These are phyloP conservation scores for Nemania serpens DNA, from an alignment of 2,329 filamentous ascomycete genomes.

Conservation along the genomic window DNA sequence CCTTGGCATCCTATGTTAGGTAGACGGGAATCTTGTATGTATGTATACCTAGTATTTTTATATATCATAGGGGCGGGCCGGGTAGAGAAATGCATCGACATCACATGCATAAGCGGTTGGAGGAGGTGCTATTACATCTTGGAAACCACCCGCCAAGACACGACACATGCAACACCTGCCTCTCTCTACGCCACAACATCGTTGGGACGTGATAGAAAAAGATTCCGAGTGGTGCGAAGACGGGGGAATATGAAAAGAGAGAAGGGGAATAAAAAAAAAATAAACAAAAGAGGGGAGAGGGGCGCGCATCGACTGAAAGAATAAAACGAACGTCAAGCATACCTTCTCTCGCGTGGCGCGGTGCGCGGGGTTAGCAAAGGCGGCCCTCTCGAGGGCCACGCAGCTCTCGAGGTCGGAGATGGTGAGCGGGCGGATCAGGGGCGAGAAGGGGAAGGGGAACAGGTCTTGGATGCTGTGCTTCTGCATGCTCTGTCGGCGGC, in stretches of 20 bases:
- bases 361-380: constrained; percentile 55
- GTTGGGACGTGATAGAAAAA: neutral
- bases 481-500: constrained; percentile 37
- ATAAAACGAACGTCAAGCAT: constrained; percentile 28
- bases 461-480: constrained; percentile 46
- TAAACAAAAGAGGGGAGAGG: neutral
- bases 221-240: neutral
- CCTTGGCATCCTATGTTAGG: too few relatives aligned
- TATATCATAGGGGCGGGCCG: neutral
- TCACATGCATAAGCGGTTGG: constrained; percentile 8
- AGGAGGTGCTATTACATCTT: neutral
- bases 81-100: neutral
- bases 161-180: neutral
- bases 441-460: constrained; percentile 65
- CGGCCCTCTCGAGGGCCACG: constrained; percentile 58
- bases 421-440: constrained; percentile 75
- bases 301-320: neutral
- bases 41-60: too few relatives aligned
- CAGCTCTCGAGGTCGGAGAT: constrained; percentile 66
- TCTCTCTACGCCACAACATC: too few relatives aligned
- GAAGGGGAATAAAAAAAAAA: neutral
- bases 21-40: too few relatives aligned
- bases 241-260: neutral
- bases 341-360: constrained; percentile 61
- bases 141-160: neutral